Conservation (phyloP, 2,329 filamentous ascomycete genomes). For the Neonectria magnoliae region DNA sequence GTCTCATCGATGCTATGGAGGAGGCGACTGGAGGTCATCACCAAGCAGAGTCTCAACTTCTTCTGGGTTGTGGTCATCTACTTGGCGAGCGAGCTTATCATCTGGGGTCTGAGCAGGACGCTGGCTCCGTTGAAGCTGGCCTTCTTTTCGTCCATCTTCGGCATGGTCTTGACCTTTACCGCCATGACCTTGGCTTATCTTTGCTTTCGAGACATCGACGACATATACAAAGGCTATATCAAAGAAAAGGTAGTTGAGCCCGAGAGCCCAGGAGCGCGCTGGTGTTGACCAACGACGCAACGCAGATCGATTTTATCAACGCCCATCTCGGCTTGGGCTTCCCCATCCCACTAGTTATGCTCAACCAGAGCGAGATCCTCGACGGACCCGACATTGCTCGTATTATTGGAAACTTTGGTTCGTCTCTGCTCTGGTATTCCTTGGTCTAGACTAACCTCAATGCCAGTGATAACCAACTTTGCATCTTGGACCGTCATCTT, state of each 20-base stretch:
- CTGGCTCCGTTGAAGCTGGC: constrained; percentile 48
- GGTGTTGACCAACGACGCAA: constrained; percentile 37
- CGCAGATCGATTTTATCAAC: constrained; percentile 61
- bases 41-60: constrained; percentile 34
- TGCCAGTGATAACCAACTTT: constrained; percentile 48
- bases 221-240: constrained; percentile 45
- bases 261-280: not conserved
- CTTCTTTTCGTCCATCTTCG: constrained; percentile 60
- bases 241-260: constrained; percentile 46
- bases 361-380: constrained; percentile 50
- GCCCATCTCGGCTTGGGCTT: constrained; percentile 62
- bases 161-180: constrained; percentile 55
- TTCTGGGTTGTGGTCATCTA: constrained; percentile 51
- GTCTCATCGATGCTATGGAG: constrained; percentile 33
- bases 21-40: constrained; percentile 18
- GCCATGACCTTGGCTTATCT: constrained; percentile 45
- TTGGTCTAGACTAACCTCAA: constrained; percentile 20
- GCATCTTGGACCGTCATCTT: constrained; percentile 50
- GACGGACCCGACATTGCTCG: constrained; percentile 50
- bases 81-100: constrained; percentile 55
- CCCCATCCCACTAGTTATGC: constrained; percentile 59
- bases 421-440: constrained; percentile 19
- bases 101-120: constrained; percentile 54
- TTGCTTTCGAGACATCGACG: constrained; percentile 32
- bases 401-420: constrained; percentile 58